These are phyloP conservation scores for Starmera amethionina DNA, from an alignment of 805 yeast genomes.

Conservation along the genomic window DNA sequence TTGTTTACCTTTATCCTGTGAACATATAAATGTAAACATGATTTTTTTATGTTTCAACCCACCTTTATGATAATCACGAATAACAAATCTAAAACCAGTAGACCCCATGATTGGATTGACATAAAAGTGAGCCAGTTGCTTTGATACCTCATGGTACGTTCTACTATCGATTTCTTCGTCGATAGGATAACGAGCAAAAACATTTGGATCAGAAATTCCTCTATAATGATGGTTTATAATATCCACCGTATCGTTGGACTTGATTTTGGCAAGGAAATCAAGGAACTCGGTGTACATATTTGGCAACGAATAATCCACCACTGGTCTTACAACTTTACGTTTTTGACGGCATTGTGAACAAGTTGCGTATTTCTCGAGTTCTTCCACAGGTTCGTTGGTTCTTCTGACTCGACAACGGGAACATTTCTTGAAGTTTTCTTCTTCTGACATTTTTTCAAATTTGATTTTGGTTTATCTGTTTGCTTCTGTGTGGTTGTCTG, in stretches of 20 bases:
- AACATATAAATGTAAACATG: constrained; percentile 34
- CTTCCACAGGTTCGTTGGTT: constrained; percentile 21
- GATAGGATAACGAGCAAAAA: constrained; percentile 25
- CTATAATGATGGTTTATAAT: constrained; percentile 26
- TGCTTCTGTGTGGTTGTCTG: constrained; percentile 1
- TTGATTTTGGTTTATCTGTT: constrained; percentile 1
- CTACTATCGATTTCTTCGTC: constrained; percentile 20
- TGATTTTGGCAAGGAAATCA: constrained; percentile 23
- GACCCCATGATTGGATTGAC: constrained; percentile 29
- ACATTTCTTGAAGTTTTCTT: constrained; percentile 25
- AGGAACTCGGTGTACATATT: constrained; percentile 25
- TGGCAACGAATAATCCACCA: constrained; percentile 4
- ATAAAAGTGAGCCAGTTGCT: constrained; percentile 24
- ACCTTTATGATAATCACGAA: constrained; percentile 35
- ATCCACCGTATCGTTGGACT: constrained; percentile 25
- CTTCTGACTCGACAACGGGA: constrained; percentile 34
- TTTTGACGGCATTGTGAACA: constrained; percentile 30
- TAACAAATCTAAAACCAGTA: constrained; percentile 34
- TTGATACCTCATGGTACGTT: constrained; percentile 25
- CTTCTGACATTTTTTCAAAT: constrained; percentile 1
- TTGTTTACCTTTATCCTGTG: constrained; percentile 32
- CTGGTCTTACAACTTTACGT: constrained; percentile 23
- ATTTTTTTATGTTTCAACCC: constrained; percentile 30
- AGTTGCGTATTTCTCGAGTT: constrained; percentile 30
- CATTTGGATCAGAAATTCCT: constrained; percentile 20